A percentile compares a stretch with the other conserved stretches of the same genome.
Conservation (phyloP, 495 filamentous ascomycete species). For the Viridothelium virens region DNA sequence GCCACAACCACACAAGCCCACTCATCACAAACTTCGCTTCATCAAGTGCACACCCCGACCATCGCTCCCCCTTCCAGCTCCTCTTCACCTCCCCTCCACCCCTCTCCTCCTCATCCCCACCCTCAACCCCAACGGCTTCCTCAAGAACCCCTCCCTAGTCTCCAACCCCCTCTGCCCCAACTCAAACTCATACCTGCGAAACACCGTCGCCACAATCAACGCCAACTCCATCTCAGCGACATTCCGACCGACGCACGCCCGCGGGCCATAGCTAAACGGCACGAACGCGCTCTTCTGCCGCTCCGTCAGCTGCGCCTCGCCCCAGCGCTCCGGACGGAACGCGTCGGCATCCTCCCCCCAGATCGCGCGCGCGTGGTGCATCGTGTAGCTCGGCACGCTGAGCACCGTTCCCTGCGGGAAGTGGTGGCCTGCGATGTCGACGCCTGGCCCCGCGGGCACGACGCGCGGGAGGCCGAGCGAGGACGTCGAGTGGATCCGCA, state of each 20-base stretch:
- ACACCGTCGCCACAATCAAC: conserved; percentile 70
- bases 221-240: conserved; percentile 92
- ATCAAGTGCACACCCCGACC: not conserved
- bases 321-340: conserved; percentile 75
- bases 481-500: conserved; percentile 84
- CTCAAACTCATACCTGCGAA: conserved; percentile 65
- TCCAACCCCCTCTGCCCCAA: conserved; percentile 64
- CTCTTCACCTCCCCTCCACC: not conserved
- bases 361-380: conserved; percentile 73
- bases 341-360: conserved; percentile 77
- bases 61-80: not conserved
- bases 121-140: conserved; percentile 71
- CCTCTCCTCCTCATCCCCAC: conserved; percentile 58
- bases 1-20: too few relatives aligned
- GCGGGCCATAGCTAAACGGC: conserved; percentile 74
- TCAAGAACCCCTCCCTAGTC: conserved; percentile 79
- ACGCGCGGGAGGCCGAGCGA: conserved; percentile 79
- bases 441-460: conserved; percentile 60
- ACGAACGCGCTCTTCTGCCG: conserved; percentile 73
- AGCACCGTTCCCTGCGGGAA: conserved; percentile 72
- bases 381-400: conserved; percentile 77
- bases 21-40: too few relatives aligned
- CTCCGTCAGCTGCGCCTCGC: conserved; percentile 44
- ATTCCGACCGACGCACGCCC: conserved; percentile 76
- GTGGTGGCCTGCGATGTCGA: conserved; percentile 50